Evolutionary conservation across 2,329 filamentous ascomycete species (phyloP).

Genomic region (Periconia sp.): DNA sequence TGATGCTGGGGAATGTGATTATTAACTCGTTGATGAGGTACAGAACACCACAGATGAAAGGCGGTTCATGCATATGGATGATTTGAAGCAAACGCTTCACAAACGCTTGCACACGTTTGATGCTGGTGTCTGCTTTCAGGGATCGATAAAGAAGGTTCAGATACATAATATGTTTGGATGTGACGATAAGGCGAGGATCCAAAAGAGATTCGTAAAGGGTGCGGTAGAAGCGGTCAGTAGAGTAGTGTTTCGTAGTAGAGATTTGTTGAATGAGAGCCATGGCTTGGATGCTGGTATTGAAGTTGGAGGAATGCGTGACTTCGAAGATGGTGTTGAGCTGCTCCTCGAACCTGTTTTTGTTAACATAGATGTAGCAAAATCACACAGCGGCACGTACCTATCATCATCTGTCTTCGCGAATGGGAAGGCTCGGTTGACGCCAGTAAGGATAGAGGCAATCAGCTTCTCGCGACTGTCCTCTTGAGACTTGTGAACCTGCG

Average conservation of each 20-base stretch:
- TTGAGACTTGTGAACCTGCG: constrained; percentile 47
- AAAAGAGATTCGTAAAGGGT: constrained; percentile 93
- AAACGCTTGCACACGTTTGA: constrained; percentile 92
- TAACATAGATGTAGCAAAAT: constrained; percentile 1
- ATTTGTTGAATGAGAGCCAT: constrained; percentile 94
- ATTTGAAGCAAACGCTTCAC: constrained; percentile 90
- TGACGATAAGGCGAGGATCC: constrained; percentile 82
- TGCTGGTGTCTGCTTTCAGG: constrained; percentile 85
- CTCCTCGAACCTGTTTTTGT: constrained; percentile 66
- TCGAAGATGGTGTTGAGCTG: constrained; percentile 93
- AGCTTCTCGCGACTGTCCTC: constrained; percentile 85
- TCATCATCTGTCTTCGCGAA: constrained; percentile 82
- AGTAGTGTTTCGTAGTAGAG: constrained; percentile 75
- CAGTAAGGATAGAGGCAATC: constrained; percentile 85
- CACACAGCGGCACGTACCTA: constrained; percentile 54
- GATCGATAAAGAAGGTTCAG: constrained; percentile 88
- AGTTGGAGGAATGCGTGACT: constrained; percentile 96
- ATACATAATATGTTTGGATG: constrained; percentile 94
- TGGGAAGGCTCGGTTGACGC: constrained; percentile 93
- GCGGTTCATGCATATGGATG: constrained; percentile 82
- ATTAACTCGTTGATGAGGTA: constrained; percentile 85
- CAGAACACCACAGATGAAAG: constrained; percentile 90
- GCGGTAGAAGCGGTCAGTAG: constrained; percentile 88
- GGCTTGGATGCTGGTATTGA: constrained; percentile 97
- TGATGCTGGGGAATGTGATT: constrained; percentile 76